These are phyloP conservation scores for Chrysanthemum seticuspe DNA, from an alignment of 129 eudicot genomes.

Conservation along the genomic window DNA sequence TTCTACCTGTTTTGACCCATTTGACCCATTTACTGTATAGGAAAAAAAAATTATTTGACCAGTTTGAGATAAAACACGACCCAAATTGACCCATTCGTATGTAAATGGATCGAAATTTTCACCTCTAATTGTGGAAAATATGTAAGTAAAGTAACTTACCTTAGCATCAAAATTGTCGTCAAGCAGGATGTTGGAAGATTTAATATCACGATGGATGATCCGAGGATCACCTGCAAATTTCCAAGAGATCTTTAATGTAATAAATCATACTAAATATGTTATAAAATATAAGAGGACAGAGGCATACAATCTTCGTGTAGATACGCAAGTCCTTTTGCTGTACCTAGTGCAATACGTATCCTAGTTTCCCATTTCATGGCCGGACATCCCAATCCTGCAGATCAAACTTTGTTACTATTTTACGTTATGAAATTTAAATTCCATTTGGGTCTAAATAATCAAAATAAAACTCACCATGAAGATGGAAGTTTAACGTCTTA, in stretches of 20 bases:
- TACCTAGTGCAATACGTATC: conserved; percentile 72
- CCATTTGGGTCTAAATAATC: neutral
- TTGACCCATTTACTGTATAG: too few relatives aligned
- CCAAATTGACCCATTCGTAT: too few relatives aligned
- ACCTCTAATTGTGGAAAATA: neutral
- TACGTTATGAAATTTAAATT: conserved; percentile 2
- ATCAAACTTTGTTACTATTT: conserved; percentile 8
- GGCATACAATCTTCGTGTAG: conserved; percentile 84
- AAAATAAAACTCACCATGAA: conserved; percentile 45
- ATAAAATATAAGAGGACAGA: neutral
- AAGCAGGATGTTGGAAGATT: conserved; percentile 79
- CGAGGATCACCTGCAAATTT: conserved; percentile 64
- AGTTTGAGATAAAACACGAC: too few relatives aligned
- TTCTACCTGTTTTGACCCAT: too few relatives aligned
- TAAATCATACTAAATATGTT: neutral
- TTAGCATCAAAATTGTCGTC: conserved; percentile 79
- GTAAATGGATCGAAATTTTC: too few relatives aligned
- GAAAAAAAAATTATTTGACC: too few relatives aligned
- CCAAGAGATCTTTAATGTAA: neutral
- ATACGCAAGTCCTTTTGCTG: conserved; percentile 91
- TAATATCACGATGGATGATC: conserved; percentile 90
- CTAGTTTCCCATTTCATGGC: conserved; percentile 66
- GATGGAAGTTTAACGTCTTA: conserved; percentile 53
- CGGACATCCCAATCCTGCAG: conserved; percentile 58
- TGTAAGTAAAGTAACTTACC: conserved; percentile 36